Evolutionary conservation across 2,329 filamentous ascomycete genomes (phyloP).

Genomic region (Stachybotrys elegans): DNA sequence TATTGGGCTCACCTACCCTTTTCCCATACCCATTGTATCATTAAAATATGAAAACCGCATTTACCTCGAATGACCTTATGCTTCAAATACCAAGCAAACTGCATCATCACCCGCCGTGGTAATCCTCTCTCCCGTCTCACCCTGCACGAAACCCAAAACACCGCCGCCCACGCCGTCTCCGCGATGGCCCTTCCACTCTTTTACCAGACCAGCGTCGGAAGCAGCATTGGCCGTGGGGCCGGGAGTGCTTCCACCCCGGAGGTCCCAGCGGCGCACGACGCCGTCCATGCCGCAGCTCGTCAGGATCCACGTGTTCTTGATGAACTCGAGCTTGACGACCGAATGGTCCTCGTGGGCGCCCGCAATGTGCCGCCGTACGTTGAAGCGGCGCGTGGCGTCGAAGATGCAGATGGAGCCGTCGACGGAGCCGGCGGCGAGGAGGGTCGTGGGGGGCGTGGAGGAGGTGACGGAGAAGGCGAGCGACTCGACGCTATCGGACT

Average conservation of each 20-base stretch:
- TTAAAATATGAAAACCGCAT: too few relatives aligned
- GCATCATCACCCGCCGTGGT: constrained; percentile 90
- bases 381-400: constrained; percentile 80
- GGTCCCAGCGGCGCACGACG: constrained; percentile 83
- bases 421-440: constrained; percentile 62
- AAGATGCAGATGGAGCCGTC: constrained; percentile 80
- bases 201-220: constrained; percentile 62
- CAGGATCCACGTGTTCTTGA: constrained; percentile 62
- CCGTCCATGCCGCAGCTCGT: constrained; percentile 92
- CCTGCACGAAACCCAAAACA: constrained; percentile 86
- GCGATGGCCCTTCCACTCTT: constrained; percentile 87
- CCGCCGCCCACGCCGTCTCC: constrained; percentile 83
- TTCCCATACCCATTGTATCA: constrained; percentile 3
- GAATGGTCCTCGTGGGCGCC: constrained; percentile 84
- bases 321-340: constrained; percentile 90
- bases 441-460: constrained; percentile 41
- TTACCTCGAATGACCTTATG: too few relatives aligned
- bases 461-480: constrained; percentile 50
- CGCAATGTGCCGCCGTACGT: constrained; percentile 74
- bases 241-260: constrained; percentile 38
- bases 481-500: constrained; percentile 72
- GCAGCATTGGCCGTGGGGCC: constrained; percentile 20
- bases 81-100: constrained; percentile 62
- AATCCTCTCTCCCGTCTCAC: constrained; percentile 65
- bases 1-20: constrained; percentile 6